phyloP scores from a whole-genome alignment of 805 yeast genomes.

The Pichia occidentalis region DNA sequence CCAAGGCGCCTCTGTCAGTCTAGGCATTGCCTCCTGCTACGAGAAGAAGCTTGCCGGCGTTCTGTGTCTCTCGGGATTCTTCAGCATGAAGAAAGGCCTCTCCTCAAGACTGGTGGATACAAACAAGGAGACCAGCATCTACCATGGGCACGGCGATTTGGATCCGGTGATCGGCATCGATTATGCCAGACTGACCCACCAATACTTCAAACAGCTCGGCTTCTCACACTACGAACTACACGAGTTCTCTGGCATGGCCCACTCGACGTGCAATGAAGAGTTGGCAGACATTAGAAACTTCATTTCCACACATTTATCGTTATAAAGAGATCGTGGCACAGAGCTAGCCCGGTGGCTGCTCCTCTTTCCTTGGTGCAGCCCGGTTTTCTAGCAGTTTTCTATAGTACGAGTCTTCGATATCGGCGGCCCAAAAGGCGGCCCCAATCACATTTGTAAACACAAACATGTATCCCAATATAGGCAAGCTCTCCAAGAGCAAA shows the following conservation, averaged over 20 bases:
- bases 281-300: conserved; percentile 46
- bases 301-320: conserved; percentile 23
- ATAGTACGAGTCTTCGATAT: conserved; percentile 23
- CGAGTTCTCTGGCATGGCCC: conserved; percentile 58
- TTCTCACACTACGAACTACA: conserved; percentile 42
- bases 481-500: conserved; percentile 45
- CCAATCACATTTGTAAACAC: conserved; percentile 54
- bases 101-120: conserved; percentile 22
- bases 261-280: conserved; percentile 64
- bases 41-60: conserved; percentile 72
- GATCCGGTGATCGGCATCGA: conserved; percentile 58
- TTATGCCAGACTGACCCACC: conserved; percentile 35
- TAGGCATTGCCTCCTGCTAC: conserved; percentile 50
- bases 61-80: conserved; percentile 71
- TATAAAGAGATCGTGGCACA: neutral
- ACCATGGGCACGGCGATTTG: conserved; percentile 80
- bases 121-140: conserved; percentile 65
- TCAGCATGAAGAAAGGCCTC: conserved; percentile 34
- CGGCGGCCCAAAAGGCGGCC: conserved; percentile 59
- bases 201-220: conserved; percentile 42
- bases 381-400: neutral
- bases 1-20: conserved; percentile 83
- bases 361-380: neutral
- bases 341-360: too few relatives aligned
- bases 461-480: conserved; percentile 47